Conservation (phyloP, 768 basidiomycete species). For the Coprinopsis sp. region DNA sequence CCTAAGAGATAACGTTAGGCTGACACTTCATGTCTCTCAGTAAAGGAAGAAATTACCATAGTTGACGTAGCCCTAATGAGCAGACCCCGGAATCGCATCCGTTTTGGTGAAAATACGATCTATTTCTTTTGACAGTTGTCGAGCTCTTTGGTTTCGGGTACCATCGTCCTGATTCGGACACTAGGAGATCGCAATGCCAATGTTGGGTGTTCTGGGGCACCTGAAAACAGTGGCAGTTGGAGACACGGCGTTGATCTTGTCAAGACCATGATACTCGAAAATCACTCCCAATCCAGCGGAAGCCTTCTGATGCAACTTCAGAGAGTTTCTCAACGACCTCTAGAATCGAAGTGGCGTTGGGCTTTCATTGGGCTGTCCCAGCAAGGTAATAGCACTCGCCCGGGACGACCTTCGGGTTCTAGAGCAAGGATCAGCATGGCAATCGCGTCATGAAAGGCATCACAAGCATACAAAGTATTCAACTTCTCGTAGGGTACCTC, state of each 20-base stretch:
- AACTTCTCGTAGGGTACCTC: slow-evolving; percentile 45
- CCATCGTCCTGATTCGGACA: too few relatives aligned
- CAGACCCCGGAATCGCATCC: slow-evolving; percentile 21
- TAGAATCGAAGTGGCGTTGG: too few relatives aligned
- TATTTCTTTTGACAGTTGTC: slow-evolving; percentile 26
- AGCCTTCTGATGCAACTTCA: slow-evolving; percentile 22
- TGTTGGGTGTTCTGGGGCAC: slow-evolving; percentile 29
- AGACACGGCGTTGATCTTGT: slow-evolving; percentile 33
- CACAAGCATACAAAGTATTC: slow-evolving; percentile 34
- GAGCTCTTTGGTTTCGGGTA: slow-evolving; percentile 24
- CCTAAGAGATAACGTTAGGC: neutral
- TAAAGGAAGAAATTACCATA: slow-evolving; percentile 31
- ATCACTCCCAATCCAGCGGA: slow-evolving; percentile 22
- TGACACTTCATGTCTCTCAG: neutral
- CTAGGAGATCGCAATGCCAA: slow-evolving; percentile 34
- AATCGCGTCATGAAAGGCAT: neutral
- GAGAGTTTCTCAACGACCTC: slow-evolving; percentile 26
- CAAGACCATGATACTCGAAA: slow-evolving; percentile 39
- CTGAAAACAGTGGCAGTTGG: slow-evolving; percentile 35
- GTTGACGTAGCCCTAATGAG: slow-evolving; percentile 39
- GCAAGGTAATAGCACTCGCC: slow-evolving; percentile 41
- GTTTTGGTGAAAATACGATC: slow-evolving; percentile 22
- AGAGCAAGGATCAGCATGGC: neutral
- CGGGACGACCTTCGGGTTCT: slow-evolving; percentile 33
- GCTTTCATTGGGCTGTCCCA: slow-evolving; percentile 34